These are phyloP conservation scores for Scheffersomyces parashehatae DNA, from an alignment of 1,139 yeast genomes.

Conservation along the genomic window DNA sequence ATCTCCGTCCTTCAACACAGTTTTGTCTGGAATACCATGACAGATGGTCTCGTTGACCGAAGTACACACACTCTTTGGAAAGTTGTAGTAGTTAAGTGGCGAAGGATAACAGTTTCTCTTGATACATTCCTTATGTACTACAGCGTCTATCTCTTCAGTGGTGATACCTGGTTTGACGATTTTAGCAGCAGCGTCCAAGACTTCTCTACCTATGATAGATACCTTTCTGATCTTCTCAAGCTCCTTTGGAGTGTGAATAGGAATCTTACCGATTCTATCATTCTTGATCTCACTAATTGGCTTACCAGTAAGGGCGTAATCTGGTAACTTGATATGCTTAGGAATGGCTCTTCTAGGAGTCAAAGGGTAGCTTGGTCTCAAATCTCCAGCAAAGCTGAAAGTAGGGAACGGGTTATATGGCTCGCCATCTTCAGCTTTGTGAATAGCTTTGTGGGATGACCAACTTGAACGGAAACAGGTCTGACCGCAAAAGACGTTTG, in stretches of 20 bases:
- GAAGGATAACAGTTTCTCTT: slow-evolving; percentile 93
- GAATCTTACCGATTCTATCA: slow-evolving; percentile 69
- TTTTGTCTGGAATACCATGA: slow-evolving; percentile 95
- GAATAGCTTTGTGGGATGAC: slow-evolving; percentile 55
- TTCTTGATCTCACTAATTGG: slow-evolving; percentile 78
- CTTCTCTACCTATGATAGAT: slow-evolving; percentile 78
- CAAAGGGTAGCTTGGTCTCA: slow-evolving; percentile 82
- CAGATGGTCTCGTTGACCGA: slow-evolving; percentile 94
- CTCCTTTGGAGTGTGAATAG: slow-evolving; percentile 61
- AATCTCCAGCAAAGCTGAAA: slow-evolving; percentile 68
- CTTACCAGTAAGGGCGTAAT: slow-evolving; percentile 78
- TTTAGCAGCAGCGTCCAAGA: slow-evolving; percentile 83
- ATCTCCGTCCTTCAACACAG: slow-evolving; percentile 88
- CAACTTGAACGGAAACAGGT: slow-evolving; percentile 80
- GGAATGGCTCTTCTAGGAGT: slow-evolving; percentile 72
- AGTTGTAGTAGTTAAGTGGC: slow-evolving; percentile 91
- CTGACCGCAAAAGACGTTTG: slow-evolving; percentile 77
- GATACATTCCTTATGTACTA: slow-evolving; percentile 85
- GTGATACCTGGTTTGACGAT: slow-evolving; percentile 85
- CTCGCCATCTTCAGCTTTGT: slow-evolving; percentile 47
- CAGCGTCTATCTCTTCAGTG: slow-evolving; percentile 86
- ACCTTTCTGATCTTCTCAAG: slow-evolving; percentile 74
- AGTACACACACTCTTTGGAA: slow-evolving; percentile 91
- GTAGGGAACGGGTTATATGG: slow-evolving; percentile 86
- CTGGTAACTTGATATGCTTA: slow-evolving; percentile 72